Evolutionary conservation across 2,329 filamentous ascomycete species (phyloP).

Genomic region (Beauveria sp.): DNA sequence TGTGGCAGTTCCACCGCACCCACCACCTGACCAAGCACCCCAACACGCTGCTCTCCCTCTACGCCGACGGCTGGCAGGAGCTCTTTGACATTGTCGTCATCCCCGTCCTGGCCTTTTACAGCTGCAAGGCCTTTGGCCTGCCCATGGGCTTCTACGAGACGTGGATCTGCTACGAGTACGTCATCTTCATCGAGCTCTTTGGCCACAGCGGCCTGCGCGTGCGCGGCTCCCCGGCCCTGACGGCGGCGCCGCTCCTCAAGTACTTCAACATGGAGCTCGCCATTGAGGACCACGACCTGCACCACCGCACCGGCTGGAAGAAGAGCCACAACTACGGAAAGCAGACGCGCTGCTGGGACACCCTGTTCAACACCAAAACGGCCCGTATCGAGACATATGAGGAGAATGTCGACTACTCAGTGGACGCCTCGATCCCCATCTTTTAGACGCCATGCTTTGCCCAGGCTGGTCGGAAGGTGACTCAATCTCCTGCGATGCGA

Average conservation of each 20-base stretch:
- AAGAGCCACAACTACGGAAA: conserved; percentile 32
- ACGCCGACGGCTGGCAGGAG: conserved; percentile 35
- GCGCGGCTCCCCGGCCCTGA: conserved; percentile 23
- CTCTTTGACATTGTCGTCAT: conserved; percentile 34
- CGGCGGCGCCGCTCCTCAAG: conserved; percentile 25
- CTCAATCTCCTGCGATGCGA: too few relatives aligned
- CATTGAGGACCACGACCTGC: conserved; percentile 34
- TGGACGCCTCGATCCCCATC: conserved; percentile 22
- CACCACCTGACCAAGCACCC: conserved; percentile 39
- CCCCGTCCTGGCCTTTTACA: conserved; percentile 30
- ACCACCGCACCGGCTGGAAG: conserved; percentile 30
- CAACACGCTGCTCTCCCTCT: conserved; percentile 32
- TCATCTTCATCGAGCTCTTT: conserved; percentile 30
- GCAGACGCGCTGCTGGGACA: conserved; percentile 30
- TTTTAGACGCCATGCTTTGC: conserved; percentile 1
- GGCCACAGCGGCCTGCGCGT: conserved; percentile 32
- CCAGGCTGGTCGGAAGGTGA: neutral
- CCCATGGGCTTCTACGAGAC: conserved; percentile 39
- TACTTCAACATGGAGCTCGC: conserved; percentile 27
- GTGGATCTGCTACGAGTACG: conserved; percentile 37
- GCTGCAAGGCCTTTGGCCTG: conserved; percentile 25
- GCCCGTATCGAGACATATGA: conserved; percentile 27
- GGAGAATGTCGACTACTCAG: conserved; percentile 25
- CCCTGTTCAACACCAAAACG: conserved; percentile 27
- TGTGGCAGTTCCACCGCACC: conserved; percentile 37